phyloP scores from a whole-genome alignment of 176 grass and related monocot genomes.

The Juncus inflexus region DNA sequence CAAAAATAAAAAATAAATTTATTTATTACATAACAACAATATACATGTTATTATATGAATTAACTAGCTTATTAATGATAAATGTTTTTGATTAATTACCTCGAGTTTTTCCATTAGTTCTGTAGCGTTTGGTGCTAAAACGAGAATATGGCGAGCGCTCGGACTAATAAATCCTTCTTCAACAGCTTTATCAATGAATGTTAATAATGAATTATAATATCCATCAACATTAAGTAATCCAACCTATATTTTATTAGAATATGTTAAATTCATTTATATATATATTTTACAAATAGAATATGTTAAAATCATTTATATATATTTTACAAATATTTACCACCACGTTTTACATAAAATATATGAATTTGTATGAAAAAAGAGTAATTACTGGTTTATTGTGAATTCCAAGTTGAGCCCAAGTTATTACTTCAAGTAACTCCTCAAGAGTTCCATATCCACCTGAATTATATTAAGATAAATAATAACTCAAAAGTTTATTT shows the following conservation, averaged over 20 bases:
- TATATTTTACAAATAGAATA: not conserved
- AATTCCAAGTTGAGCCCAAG: conserved; percentile 98
- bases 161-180: conserved; percentile 96
- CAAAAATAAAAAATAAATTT: not conserved
- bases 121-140: conserved; percentile 72
- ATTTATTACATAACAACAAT: not conserved
- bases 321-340: not conserved
- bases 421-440: conserved; percentile 97
- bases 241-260: conserved; percentile 41
- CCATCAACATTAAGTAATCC: conserved; percentile 97
- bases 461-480: conserved; percentile 30
- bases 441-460: conserved; percentile 98
- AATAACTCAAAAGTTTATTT: conserved; percentile 20
- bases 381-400: conserved; percentile 84
- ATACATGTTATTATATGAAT: not conserved
- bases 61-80: not conserved
- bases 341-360: no score
- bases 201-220: conserved; percentile 95
- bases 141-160: conserved; percentile 80
- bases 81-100: conserved; percentile 30
- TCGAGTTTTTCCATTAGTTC: conserved; percentile 96
- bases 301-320: not conserved
- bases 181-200: conserved; percentile 98
- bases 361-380: not conserved
- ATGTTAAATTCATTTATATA: not conserved